Conservation (phyloP, 768 basidiomycete genomes). For the Collybia nuda region DNA sequence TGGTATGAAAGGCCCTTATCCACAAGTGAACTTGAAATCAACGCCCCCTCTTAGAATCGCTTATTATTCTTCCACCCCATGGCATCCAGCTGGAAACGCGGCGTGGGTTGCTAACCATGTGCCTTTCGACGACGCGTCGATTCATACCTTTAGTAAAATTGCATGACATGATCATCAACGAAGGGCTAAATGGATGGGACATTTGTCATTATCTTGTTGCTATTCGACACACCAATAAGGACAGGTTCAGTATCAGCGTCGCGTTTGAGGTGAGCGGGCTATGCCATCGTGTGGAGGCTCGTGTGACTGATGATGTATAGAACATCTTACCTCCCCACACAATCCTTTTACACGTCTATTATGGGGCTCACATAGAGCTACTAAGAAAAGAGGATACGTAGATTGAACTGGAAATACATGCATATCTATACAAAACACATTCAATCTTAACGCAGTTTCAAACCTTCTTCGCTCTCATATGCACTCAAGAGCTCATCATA, state of each 20-base stretch:
- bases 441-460: conserved; percentile 7
- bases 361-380: conserved; percentile 52
- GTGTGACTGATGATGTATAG: conserved; percentile 32
- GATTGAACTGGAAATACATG: background rate
- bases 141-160: conserved; percentile 61
- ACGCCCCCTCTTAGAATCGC: conserved; percentile 50
- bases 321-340: conserved; percentile 63
- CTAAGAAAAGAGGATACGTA: conserved; percentile 21
- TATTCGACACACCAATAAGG: conserved; percentile 30
- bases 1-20: conserved; percentile 7
- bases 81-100: conserved; percentile 78
- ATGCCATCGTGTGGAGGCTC: background rate
- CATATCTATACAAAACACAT: too few species aligned
- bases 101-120: conserved; percentile 48
- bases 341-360: conserved; percentile 59
- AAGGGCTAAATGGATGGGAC: conserved; percentile 72
- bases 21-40: background rate
- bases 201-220: conserved; percentile 67
- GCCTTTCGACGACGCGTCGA: conserved; percentile 36
- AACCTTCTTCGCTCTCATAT: conserved; percentile 74
- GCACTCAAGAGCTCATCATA: conserved; percentile 79
- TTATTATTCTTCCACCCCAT: conserved; percentile 62
- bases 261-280: conserved; percentile 54
- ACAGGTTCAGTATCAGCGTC: conserved; percentile 42
- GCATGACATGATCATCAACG: conserved; percentile 70